Base-by-base conservation (phyloP, 2,329 filamentous ascomycete species). In the Endoconidiophora laricicola region DNA sequence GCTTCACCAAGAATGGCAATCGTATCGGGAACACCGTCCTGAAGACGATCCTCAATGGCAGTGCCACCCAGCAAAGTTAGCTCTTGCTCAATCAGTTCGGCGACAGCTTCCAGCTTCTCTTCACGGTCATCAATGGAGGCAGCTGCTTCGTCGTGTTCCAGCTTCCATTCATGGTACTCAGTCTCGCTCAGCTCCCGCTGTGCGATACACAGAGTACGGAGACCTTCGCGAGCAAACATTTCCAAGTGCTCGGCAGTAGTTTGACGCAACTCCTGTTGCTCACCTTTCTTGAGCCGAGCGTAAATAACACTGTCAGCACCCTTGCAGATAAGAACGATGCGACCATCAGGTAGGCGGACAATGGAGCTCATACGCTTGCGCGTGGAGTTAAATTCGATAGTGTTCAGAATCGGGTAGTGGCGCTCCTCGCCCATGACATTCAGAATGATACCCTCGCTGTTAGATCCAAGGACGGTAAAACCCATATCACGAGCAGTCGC, bases 341-440 rank as follows among this genome's bases (percentile, higher is more conserved):
- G 81, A 39, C 84, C 83, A 62, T 96, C 79, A 0, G 91, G 90
- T 87, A 96, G 94, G 52, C 84, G 78, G 46, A 98, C 80, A 57
- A 98, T 95, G 2, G 88, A 86, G 65, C 88, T 96, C 91, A 98
- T 98, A 57, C 91, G 79, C 68, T 98, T 98, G 59, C 91, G 78
- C 18, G 65, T 68, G 1, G 91, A 96, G 67, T 96, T 96, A 70
- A 98, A 98, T 62, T 98, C 91, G 37, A 98, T 81, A 1, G 84
- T 94, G 65, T 94, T 96, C 44, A 98, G 74, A 29, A 98, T 82
- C 14, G 79, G 81, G 62, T 91, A 98, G 54, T 82, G 79, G 44
- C 79, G 76, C 57, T 96, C 87, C 58, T 87, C 74, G 45, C 91
- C 93, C 69, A 93, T 76, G 5, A 94, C 73, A 56, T 94, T 94